These are phyloP conservation scores for Phytopythium aichiense DNA, from an alignment of 352 stramenopile genomes.

Conservation along the genomic window DNA sequence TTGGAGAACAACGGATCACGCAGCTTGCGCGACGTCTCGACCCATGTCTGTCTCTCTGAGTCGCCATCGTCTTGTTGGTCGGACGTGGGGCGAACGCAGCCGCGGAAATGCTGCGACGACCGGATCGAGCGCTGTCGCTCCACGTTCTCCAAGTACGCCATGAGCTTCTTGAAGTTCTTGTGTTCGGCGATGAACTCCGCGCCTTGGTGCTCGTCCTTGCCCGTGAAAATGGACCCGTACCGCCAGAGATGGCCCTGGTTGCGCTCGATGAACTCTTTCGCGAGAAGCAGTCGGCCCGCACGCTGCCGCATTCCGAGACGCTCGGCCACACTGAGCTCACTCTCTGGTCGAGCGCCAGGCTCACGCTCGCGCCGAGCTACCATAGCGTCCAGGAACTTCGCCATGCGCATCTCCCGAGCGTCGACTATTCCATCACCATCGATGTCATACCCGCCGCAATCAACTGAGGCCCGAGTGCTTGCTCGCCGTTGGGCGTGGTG, in stretches of 20 bases:
- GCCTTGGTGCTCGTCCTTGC: conserved; percentile 53
- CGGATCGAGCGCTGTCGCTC: conserved; percentile 57
- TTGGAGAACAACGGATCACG: conserved; percentile 34
- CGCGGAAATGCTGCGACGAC: conserved; percentile 48
- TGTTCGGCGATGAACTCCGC: conserved; percentile 48
- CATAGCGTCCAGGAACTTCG: conserved; percentile 59
- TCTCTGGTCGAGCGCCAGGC: conserved; percentile 5
- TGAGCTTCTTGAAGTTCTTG: conserved; percentile 63
- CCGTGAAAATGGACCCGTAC: conserved; percentile 60
- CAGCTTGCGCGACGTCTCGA: conserved; percentile 58
- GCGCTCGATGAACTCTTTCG: conserved; percentile 65
- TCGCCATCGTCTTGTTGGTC: background rate
- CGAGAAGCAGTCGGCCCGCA: conserved; percentile 51
- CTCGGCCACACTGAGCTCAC: conserved; percentile 25
- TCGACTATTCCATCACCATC: conserved; percentile 63
- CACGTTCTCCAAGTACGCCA: conserved; percentile 54
- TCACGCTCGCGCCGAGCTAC: conserved; percentile 28
- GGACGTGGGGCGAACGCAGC: conserved; percentile 18
- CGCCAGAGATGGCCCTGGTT: conserved; percentile 64
- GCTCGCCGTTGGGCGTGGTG: background rate
- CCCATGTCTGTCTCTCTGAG: conserved; percentile 36
- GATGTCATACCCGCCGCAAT: conserved; percentile 44
- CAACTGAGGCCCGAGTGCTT: background rate
- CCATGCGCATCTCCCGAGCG: conserved; percentile 61
- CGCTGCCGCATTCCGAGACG: conserved; percentile 44